phyloP scores from a whole-genome alignment of 805 yeast species.

The Lipomyces spencermartinsiae region DNA sequence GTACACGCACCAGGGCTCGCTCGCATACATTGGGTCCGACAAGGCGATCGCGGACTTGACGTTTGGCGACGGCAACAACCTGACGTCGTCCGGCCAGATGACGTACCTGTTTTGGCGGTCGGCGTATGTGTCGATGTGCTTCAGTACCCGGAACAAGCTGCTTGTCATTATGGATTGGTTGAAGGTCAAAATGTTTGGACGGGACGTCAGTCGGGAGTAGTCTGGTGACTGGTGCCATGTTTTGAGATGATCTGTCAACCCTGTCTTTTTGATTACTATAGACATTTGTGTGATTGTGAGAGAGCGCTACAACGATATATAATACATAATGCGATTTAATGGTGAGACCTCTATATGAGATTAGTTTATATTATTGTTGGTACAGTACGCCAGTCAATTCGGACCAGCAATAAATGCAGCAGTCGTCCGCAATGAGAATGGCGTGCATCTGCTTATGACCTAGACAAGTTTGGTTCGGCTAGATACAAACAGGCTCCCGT shows the following conservation, averaged over 20 bases:
- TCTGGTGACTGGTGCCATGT: background rate
- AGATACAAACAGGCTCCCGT: no score
- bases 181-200: conserved; percentile 85
- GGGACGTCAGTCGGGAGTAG: conserved; percentile 89
- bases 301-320: no score
- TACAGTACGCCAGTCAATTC: no score
- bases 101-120: conserved; percentile 95
- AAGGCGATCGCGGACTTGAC: conserved; percentile 91
- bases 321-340: no score
- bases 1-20: conserved; percentile 88
- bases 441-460: no score
- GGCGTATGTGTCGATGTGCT: conserved; percentile 91
- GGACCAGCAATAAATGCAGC: no score
- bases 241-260: no score
- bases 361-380: no score
- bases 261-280: background rate
- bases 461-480: no score
- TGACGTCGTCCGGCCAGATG: conserved; percentile 81
- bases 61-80: conserved; percentile 67
- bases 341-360: no score
- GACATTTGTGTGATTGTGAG: no score
- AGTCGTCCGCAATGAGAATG: no score
- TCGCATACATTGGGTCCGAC: conserved; percentile 91
- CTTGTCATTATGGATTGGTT: conserved; percentile 89
- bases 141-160: conserved; percentile 85